Evolutionary conservation across 179 eudicot species (phyloP), one percentile per base, ranked within the genome.

Genomic region (Corrigiola litoralis): DNA sequence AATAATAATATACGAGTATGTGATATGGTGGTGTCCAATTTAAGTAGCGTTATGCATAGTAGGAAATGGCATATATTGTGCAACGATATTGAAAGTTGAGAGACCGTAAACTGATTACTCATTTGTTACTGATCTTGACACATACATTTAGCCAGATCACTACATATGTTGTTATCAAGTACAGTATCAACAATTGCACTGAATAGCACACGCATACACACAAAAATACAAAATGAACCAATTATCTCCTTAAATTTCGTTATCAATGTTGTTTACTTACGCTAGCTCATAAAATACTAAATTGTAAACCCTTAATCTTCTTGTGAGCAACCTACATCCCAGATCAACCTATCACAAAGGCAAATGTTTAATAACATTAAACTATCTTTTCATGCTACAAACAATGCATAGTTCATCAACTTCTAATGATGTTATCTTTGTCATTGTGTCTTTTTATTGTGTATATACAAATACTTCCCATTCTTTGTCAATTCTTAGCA

Each of bases 331-430:
- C 80, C 84, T 80, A 77, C 44, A 68, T 23, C 51, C 47, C 41
- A 68, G 25, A 74, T 32, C 52, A 62, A 70, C 56, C 65, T 51
- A 57, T 66, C 66, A 64, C 29, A 68, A 54, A 54, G 14, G 23
- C 69, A 24, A 58, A 24, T 40, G 33, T 54, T 32, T 61, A 65
- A 61, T 57, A 58, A 41, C 32, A 59, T 31, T 59, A 75, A 75
- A 70, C 76, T 75, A 80, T 80, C 84, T 80, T 80, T 74, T 25
- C 81, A 73, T 80, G 80, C 70, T 66, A 29, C 31, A 44, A 61
- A 61, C 46, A 57, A 38, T 41, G 56, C 55, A 16, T 67, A 36
- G 75, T 66, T 65, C 83, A 79, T 79, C 80, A 68, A 72, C 70
- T 75, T 79, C 77, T 76, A 66, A 64, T 69, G 65, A 59, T 66